Base-by-base conservation (phyloP, 768 basidiomycete genomes). In the Multifurca ochricompacta region DNA sequence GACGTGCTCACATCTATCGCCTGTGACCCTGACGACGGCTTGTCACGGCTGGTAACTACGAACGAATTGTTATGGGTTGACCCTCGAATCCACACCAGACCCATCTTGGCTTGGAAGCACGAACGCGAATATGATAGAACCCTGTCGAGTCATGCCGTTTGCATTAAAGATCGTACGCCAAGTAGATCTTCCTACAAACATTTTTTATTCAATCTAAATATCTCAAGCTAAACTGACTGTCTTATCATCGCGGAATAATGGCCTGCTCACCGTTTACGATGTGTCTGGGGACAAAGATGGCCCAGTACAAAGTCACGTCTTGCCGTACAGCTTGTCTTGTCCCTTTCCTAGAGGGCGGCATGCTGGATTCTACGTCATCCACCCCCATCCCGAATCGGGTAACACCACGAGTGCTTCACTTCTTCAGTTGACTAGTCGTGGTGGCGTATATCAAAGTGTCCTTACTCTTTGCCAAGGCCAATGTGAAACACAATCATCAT, bases 1-100 rank as follows among this genome's bases (percentile, higher is more conserved):
- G 71, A 77, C 45, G 48, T 74, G 1, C 64, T 88, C 16, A 85
- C 84, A 0, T 79, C 75, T 23, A 68, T 83, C 32, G 80, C 82
- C 58, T 67, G 73, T 54, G 64, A 69, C 16, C 59, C 59, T 6
- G 63, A 67, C 5, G 74, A 79, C 54, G 64, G 76, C 41, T 65
- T 82, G 35, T 62, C 82, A 28, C 75, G 77, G 3, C 59, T 87
- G 3, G 76, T 74, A 28, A 80, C 86, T 1, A 90, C 85, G 1
- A 71, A 69, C 1, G 74, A 83, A 41, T 61, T 90, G 14, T 59
- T 83, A 13, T 91, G 88, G 87, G 65, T 90, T 27, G 88, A 91
- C 62, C 69, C 73, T 27, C 77, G 87, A 30, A 77, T 74, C 61
- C 67, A 75, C n/a, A 64, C 64, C 21, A 78, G 70, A 54, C 84